These are phyloP conservation scores for Apophysomyces sp. DNA, from an alignment of 371 early-diverging fungal genomes.

Conservation along the genomic window DNA sequence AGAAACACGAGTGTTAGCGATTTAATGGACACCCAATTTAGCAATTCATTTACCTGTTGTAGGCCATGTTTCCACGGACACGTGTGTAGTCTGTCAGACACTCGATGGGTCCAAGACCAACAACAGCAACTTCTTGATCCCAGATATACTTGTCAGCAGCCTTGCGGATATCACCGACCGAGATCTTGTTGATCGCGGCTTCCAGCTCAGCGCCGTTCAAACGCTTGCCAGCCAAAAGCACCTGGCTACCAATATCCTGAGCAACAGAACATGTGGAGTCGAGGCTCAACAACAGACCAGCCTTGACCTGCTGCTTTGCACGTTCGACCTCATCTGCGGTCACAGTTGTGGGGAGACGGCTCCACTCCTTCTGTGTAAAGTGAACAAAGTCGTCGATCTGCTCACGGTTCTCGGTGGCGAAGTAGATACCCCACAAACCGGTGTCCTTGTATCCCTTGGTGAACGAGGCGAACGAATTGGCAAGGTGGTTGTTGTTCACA, in stretches of 20 bases:
- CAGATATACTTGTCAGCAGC: constrained; percentile 79
- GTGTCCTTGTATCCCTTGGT: constrained; percentile 96
- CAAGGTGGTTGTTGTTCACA: constrained; percentile 77
- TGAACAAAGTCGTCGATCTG: constrained; percentile 86
- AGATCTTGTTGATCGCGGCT: constrained; percentile 20
- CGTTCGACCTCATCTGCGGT: constrained; percentile 91
- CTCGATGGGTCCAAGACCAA: constrained; percentile 87
- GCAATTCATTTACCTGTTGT: constrained; percentile 46
- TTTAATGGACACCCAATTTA: neutral
- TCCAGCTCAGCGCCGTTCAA: constrained; percentile 45
- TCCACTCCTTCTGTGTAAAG: constrained; percentile 89
- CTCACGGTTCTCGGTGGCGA: constrained; percentile 76
- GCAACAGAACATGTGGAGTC: constrained; percentile 89
- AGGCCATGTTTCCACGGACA: constrained; percentile 79
- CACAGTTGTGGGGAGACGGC: constrained; percentile 79
- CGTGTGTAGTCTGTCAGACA: constrained; percentile 88
- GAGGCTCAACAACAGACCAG: constrained; percentile 78
- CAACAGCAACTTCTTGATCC: constrained; percentile 90
- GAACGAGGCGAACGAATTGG: constrained; percentile 95
- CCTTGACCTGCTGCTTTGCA: constrained; percentile 97
- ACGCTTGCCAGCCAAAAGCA: constrained; percentile 87
- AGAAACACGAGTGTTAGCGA: no score
- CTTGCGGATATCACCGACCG: constrained; percentile 75
- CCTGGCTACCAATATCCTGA: constrained; percentile 94
- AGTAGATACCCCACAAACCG: constrained; percentile 94